Evolutionary conservation across 176 grass and related monocot species (phyloP), one percentile per base, ranked within the genome.

Genomic region (Poa pratensis): DNA sequence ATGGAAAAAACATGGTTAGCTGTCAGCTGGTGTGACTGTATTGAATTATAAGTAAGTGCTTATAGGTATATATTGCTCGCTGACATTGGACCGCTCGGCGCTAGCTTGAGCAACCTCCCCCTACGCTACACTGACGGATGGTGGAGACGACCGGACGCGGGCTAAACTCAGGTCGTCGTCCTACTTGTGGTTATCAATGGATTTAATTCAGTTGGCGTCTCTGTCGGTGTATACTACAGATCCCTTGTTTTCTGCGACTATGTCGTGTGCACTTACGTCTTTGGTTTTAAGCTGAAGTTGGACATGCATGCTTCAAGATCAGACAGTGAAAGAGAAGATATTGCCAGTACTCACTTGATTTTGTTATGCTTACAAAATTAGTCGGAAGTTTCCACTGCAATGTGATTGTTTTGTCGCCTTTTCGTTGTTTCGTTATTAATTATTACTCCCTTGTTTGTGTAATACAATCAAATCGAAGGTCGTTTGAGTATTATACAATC

Each of bases 161-260:
- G 13, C 26, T 62, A 64, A 64, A 64, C 60, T 64, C 60, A 64
- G 60, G 60, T 64, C 60, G 24, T 64, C 60, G 60, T 64, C 60
- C 60, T 64, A 30, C 5, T 11, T 64, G 61, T 15, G 60, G 11
- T 64, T 62, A 62, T 63, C 12, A 22, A 58, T 27, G 23, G 23
- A 62, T 14, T 63, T 28, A 15, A 28, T 16, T 30, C 26, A 26
- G 27, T 28, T 28, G 12, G 30, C 26, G 22, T 63, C 60, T 63
- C 24, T 63, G 28, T 64, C 26, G 26, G 27, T 64, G 12, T 8
- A 64, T 32, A 2, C 13, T 4, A 30, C 14, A 32, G 2, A 65
- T 65, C 62, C 62, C 62, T 32, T 30, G 62, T 65, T 65, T 32
- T 32, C 27, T 32, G 27, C 62, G 5, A 61, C n/a, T 58, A 22